A percentile compares a stretch with the other conserved stretches of the same genome.
phyloP scores from a whole-genome alignment of 169 alveolate species.

The Cryptosporidium baileyi region DNA sequence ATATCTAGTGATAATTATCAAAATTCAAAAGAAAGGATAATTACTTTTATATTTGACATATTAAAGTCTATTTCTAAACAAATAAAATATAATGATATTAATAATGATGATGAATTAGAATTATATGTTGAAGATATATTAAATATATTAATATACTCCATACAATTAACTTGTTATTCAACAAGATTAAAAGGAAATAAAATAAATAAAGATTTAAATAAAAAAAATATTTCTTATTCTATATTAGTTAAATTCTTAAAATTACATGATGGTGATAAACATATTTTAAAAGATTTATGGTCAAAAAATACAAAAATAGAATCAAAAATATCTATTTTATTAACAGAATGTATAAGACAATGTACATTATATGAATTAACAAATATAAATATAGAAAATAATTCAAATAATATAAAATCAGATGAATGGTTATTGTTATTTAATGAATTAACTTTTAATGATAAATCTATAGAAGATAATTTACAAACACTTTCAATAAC shows the following conservation, averaged over 20 bases:
- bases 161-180: conserved; percentile 52
- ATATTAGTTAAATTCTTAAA: conserved; percentile 7
- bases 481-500: conserved; percentile 12
- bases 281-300: conserved; percentile 48
- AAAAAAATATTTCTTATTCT: conserved; percentile 8
- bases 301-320: conserved; percentile 16
- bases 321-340: neutral
- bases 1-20: neutral
- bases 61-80: neutral
- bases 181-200: neutral
- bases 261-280: conserved; percentile 32
- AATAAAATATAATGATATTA: neutral
- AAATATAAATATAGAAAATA: neutral
- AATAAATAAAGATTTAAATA: neutral
- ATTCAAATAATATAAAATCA: neutral
- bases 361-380: conserved; percentile 21
- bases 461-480: neutral
- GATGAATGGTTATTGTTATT: neutral
- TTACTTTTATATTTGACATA: conserved; percentile 6
- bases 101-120: conserved; percentile 1
- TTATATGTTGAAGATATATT: conserved; percentile 38
- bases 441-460: neutral
- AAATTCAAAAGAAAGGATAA: neutral
- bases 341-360: conserved; percentile 61
- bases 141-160: conserved; percentile 5